Evolutionary conservation across 75 land plant genomes (phyloP).

Genomic region (Larix kaempferi): DNA sequence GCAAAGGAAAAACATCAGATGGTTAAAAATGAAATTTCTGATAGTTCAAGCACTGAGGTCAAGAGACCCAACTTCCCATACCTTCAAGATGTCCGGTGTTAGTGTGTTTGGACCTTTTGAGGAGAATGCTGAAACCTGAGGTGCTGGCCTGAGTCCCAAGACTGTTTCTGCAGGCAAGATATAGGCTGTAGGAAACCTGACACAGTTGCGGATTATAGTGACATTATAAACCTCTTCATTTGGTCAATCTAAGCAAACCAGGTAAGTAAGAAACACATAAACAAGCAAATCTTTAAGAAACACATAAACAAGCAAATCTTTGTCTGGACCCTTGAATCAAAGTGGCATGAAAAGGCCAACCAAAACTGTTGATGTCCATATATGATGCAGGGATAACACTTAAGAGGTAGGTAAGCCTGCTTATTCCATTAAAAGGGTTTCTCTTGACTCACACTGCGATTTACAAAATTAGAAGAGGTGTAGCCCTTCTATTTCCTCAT

Average conservation of each 20-base stretch:
- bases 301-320: not conserved
- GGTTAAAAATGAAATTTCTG: not conserved
- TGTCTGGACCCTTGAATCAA: not conserved
- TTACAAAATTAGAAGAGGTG: not conserved
- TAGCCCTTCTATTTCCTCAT: not conserved
- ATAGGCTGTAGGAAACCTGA: slow-evolving; percentile 38
- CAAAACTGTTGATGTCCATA: not conserved
- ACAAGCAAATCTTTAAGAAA: not conserved
- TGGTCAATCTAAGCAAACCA: not conserved
- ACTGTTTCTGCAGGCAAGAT: slow-evolving; percentile 46
- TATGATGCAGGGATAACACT: not conserved
- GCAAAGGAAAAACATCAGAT: not conserved
- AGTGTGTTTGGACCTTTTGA: slow-evolving; percentile 77
- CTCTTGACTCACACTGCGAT: not conserved
- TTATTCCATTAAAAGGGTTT: not conserved
- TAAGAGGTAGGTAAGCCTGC: not conserved
- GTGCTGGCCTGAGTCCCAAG: slow-evolving; percentile 51
- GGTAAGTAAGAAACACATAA: not conserved
- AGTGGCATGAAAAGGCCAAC: not conserved
- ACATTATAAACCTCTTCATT: not conserved
- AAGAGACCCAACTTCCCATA: slow-evolving; percentile 10
- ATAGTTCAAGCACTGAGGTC: not conserved
- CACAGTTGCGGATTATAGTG: not conserved
- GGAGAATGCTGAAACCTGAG: slow-evolving; percentile 73
- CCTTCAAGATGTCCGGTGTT: slow-evolving; percentile 85